A percentile compares a stretch with the other conserved stretches of the same genome.
phyloP scores from a whole-genome alignment of 2,329 filamentous ascomycete genomes.

The Phialophora expanda region DNA sequence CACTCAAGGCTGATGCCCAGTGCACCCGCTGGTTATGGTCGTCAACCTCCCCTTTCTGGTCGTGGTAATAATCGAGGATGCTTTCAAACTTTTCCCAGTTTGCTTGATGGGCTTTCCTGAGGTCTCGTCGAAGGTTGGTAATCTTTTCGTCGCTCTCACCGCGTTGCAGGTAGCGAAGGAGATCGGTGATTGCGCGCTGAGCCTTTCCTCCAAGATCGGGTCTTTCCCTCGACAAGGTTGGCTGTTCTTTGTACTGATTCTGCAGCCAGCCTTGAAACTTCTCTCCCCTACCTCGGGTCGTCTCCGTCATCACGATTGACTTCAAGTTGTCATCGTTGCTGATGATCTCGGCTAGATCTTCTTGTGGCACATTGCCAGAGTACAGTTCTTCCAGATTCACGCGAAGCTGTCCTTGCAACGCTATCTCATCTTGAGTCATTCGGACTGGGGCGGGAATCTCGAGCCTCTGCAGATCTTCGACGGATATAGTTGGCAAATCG shows the following conservation, averaged over 20 bases:
- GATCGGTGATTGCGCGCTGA: neutral
- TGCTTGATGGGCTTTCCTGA: too few species aligned
- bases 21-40: too few species aligned
- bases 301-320: neutral
- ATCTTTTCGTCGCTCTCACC: too few species aligned
- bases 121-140: too few species aligned
- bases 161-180: neutral
- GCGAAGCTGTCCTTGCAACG: neutral
- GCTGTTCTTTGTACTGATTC: neutral
- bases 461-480: neutral
- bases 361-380: neutral
- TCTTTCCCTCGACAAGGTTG: neutral
- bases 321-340: slow-evolving; percentile 1
- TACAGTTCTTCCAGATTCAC: neutral
- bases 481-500: neutral
- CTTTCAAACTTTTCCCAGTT: too few species aligned
- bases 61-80: too few species aligned
- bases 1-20: too few species aligned
- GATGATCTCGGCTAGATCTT: neutral
- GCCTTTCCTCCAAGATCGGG: neutral
- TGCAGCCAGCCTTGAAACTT: neutral
- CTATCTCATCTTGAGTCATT: neutral
- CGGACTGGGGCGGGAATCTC: neutral
- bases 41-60: too few species aligned
- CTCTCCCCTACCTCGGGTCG: neutral